These are phyloP conservation scores for Lentinula aciculospora DNA, from an alignment of 768 basidiomycete genomes.

Conservation along the genomic window DNA sequence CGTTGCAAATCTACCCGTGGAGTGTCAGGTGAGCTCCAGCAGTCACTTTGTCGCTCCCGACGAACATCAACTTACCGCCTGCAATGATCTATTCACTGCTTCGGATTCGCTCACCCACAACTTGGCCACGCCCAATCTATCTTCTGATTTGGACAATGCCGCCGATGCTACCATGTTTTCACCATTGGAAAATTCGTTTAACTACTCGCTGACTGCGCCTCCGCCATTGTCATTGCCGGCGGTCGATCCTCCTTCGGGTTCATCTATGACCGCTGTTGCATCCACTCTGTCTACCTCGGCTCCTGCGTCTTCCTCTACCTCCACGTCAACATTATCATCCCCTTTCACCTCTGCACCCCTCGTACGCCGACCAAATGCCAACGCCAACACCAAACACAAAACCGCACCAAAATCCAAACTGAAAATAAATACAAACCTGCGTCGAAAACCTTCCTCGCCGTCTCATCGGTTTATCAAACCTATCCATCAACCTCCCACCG, in stretches of 20 bases:
- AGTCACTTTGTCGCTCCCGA: neutral
- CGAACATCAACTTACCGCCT: neutral
- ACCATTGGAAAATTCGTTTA: neutral
- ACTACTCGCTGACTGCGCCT: neutral
- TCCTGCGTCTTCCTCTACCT: neutral
- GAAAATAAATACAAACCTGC: neutral
- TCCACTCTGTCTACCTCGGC: neutral
- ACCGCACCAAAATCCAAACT: neutral
- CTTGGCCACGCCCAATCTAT: neutral
- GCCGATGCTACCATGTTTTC: neutral
- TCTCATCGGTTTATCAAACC: neutral
- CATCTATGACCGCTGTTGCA: neutral
- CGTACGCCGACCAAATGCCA: neutral
- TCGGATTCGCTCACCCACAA: neutral
- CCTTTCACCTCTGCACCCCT: neutral
- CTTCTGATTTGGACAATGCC: neutral
- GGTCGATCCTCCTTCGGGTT: neutral
- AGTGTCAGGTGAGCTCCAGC: conserved; percentile 13
- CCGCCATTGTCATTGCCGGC: neutral
- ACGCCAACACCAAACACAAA: neutral
- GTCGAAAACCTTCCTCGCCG: neutral
- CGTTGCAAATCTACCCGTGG: conserved; percentile 14
- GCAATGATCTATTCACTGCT: neutral
- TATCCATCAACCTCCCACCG: neutral
- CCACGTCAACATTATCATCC: neutral